phyloP scores from a whole-genome alignment of 805 yeast genomes.

The Suhomyces emberorum region DNA sequence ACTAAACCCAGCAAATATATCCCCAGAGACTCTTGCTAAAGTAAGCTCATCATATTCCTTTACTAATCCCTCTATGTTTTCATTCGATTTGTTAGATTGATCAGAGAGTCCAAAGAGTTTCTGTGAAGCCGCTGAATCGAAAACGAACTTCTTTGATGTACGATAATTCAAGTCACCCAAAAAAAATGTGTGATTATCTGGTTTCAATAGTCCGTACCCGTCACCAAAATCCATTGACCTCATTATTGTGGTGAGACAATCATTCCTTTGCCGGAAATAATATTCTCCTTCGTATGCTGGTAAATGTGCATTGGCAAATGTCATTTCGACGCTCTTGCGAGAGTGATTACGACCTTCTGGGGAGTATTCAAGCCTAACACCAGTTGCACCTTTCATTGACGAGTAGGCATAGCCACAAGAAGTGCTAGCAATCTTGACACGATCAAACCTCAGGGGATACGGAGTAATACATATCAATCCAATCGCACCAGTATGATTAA shows the following conservation, averaged over 20 bases:
- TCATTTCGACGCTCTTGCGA: conserved; percentile 34
- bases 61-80: conserved; percentile 19
- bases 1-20: conserved; percentile 56
- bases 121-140: conserved; percentile 9
- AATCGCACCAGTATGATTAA: conserved; percentile 53
- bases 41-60: conserved; percentile 50
- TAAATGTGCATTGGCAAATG: conserved; percentile 70
- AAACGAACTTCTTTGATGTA: conserved; percentile 29
- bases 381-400: conserved; percentile 73
- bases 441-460: conserved; percentile 29
- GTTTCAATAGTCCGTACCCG: conserved; percentile 50
- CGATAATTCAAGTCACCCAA: conserved; percentile 89
- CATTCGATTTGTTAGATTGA: conserved; percentile 15
- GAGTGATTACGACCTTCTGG: conserved; percentile 17
- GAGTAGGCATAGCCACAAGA: conserved; percentile 60
- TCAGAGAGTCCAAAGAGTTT: conserved; percentile 24
- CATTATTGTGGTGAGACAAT: conserved; percentile 48
- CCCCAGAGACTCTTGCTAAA: conserved; percentile 36
- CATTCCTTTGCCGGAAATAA: conserved; percentile 48
- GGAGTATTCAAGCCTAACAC: conserved; percentile 45
- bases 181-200: conserved; percentile 58
- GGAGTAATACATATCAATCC: conserved; percentile 53
- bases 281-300: conserved; percentile 71
- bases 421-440: conserved; percentile 27
- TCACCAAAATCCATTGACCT: conserved; percentile 57